Evolutionary conservation across 225 moss, liverwort and hornwort species (phyloP), one percentile per base, ranked within the genome.

Genomic region (Polytrichum formosum): DNA sequence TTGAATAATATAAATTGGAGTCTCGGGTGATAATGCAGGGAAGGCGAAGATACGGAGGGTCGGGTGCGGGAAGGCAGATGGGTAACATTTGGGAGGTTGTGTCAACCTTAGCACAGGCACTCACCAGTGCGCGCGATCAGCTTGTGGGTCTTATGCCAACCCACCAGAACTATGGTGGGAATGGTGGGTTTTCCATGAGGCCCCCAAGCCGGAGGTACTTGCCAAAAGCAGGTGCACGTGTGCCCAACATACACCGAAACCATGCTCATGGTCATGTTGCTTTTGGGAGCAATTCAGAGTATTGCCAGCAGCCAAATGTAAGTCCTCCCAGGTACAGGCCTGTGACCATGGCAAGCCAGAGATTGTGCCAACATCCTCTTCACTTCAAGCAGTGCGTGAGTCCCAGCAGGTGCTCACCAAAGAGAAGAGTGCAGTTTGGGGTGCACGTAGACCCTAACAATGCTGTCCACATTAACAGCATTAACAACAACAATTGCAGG

Each of bases 221-320:
- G 46, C 71, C 74, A 23, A 55, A 10, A 16, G 29, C 68, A 25
- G 65, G 53, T 28, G 46, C 27, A 0, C 37, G 70, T 0, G 23
- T 76, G 28, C 68, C 31, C 46, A 85, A 17, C 13, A 0, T 82
- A n/a, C 85, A 85, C 56, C 76, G 65, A 20, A 67, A 82, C 59
- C 82, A 82, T 25, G 74, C 81, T 31, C 81, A 4, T 27, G 79
- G 82, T 26, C 81, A 85, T 76, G 74, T 85, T 56, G 85, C 85
- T 25, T 85, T 85, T 28, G 85, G 82, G 26, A 6, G 19, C 9
- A 76, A 82, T 53, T 75, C 82, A 4, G 71, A 82, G 72, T 74
- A 67, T 26, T 70, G 76, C 25, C 82, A 75, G 7, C 62, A 46
- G 18, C 72, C 29, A 23, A 30, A 5, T 9, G 28, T 1, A 65